Evolutionary conservation across 352 stramenopile species (phyloP), one percentile per base, ranked within the genome.

Genomic region (Globisporangium ultimum): DNA sequence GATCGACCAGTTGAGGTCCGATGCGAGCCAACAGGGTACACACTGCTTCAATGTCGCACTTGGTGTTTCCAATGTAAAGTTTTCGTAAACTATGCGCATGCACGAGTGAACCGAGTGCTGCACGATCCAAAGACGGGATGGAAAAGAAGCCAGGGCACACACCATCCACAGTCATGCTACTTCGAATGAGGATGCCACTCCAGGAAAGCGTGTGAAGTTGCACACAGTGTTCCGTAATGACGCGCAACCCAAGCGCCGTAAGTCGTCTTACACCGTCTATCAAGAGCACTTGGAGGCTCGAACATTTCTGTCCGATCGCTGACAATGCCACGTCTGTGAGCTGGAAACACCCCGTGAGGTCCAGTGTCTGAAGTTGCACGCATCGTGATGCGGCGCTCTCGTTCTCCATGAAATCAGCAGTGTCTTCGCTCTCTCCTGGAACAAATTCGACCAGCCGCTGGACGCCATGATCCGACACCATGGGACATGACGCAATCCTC

Each of bases 341-440:
- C 42, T 70, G 78, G 53, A 84, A 87, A 53, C 84, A 93, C 20
- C 82, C 84, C 9, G 76, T 67, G 42, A 93, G 63, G 14, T 93
- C 79, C 13, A 93, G 58, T 14, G 40, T 70, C 43, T 34, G 52
- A n/a, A 92, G 54, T 17, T 68, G 46, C 8, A 58, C 67, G 67
- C 82, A 92, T 0, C 82, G 63, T 3, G 55, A 32, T 1, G 49
- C 52, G 22, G n/a, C 50, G 14, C 38, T 55, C n/a, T 74, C 67
- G 24, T 67, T 48, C 8, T 56, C 64, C 14, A 70, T 42, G 59
- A 64, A 73, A 14, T 72, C 69, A 2, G 68, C 68, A 3, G 62
- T 36, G 43, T 73, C 49, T 18, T 69, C 60, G 55, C 53, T 68
- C 21, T 13, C 47, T 8, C 58, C 47, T 0, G 70, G 63, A 11